Conservation (phyloP, 139 green algal genomes). For the Closterium sp. region DNA sequence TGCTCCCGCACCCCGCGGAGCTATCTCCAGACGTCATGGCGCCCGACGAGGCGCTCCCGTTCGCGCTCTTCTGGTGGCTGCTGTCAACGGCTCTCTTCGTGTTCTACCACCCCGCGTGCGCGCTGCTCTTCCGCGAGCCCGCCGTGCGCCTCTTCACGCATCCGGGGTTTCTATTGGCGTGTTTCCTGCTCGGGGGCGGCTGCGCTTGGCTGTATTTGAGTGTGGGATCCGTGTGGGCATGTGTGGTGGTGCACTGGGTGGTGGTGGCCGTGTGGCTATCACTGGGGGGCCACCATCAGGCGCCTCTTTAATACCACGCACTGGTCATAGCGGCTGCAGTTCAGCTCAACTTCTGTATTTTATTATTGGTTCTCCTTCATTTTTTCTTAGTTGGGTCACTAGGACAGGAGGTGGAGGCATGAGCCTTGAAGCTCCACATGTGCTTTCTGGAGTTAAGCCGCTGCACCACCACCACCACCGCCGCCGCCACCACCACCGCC, state of each 20-base stretch:
- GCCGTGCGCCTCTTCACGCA: slow-evolving; percentile 6
- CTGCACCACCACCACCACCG: slow-evolving; percentile 61
- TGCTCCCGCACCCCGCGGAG: slow-evolving; percentile 20
- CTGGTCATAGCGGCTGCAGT: no score
- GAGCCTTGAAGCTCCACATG: slow-evolving; percentile 37
- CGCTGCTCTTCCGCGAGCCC: slow-evolving; percentile 1
- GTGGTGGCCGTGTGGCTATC: slow-evolving; percentile 28
- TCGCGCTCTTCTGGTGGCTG: slow-evolving; percentile 19
- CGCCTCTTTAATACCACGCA: not conserved
- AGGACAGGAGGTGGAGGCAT: no score
- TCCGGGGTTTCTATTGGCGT: slow-evolving; percentile 18
- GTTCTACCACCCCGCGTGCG: not conserved
- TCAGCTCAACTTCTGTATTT: no score
- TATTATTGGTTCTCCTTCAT: no score
- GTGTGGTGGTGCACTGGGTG: slow-evolving; percentile 19
- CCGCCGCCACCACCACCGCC: not conserved
- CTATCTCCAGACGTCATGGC: not conserved
- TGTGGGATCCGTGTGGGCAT: slow-evolving; percentile 26
- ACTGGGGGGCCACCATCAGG: slow-evolving; percentile 6
- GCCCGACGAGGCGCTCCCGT: not conserved
- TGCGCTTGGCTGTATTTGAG: slow-evolving; percentile 3
- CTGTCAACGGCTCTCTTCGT: slow-evolving; percentile 13
- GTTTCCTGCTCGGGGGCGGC: not conserved
- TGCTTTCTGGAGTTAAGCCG: slow-evolving; percentile 40
- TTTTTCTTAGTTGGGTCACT: no score